These are phyloP conservation scores for Naematelia encephala DNA, from an alignment of 768 basidiomycete genomes.

Conservation along the genomic window DNA sequence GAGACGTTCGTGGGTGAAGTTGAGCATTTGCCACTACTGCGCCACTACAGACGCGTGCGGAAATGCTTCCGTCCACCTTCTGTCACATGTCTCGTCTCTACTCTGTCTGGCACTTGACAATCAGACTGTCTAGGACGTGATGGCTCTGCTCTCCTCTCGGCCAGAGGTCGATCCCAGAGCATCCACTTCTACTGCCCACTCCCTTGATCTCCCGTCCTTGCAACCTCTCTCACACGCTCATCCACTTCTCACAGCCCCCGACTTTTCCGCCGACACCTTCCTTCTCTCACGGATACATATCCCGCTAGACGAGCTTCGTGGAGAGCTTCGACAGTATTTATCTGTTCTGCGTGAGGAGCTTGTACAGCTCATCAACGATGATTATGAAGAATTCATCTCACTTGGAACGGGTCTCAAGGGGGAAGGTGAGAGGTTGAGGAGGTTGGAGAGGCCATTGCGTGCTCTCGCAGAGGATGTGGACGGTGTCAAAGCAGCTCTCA, in stretches of 20 bases:
- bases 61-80: neutral
- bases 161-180: neutral
- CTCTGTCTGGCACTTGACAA: neutral
- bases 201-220: constrained; percentile 51
- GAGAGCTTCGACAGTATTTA: constrained; percentile 82
- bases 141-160: neutral
- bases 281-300: constrained; percentile 79
- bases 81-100: neutral
- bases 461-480: constrained; percentile 14
- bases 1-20: no score
- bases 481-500: constrained; percentile 21
- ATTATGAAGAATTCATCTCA: constrained; percentile 96
- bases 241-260: constrained; percentile 64
- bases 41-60: neutral
- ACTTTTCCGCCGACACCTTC: constrained; percentile 81
- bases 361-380: constrained; percentile 92
- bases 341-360: constrained; percentile 82
- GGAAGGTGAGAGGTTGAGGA: constrained; percentile 69
- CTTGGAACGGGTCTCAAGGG: constrained; percentile 87
- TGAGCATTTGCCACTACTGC: no score
- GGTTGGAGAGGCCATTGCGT: constrained; percentile 66
- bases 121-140: neutral
- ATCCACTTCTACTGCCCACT: constrained; percentile 17
- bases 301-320: constrained; percentile 78
- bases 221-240: constrained; percentile 76